Percentiles rank a stretch among this genome's conserved stretches.
Conservation (phyloP, 2,329 filamentous ascomycete species). For the Exophiala spinifera region DNA sequence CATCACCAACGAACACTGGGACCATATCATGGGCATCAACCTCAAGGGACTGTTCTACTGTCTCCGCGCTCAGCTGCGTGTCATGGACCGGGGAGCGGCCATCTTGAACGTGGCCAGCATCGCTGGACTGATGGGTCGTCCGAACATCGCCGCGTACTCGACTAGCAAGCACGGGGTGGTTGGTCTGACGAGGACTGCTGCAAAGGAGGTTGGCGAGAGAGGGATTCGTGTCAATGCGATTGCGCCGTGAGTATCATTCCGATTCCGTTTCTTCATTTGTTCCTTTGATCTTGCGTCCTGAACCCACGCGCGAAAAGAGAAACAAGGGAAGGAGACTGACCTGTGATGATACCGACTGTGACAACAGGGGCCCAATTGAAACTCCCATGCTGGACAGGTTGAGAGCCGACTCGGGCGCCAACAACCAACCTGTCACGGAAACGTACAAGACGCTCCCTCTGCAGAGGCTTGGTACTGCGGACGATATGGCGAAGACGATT, state of each 20-base stretch:
- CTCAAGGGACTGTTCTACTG: conserved; percentile 42
- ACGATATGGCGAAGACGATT: conserved; percentile 44
- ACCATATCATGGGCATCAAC: conserved; percentile 42
- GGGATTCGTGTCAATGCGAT: conserved; percentile 40
- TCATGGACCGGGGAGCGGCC: conserved; percentile 37
- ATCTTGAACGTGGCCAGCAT: conserved; percentile 46
- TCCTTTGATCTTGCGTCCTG: no score
- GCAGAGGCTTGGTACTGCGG: conserved; percentile 53
- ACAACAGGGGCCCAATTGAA: conserved; percentile 17
- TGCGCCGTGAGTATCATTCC: conserved; percentile 30
- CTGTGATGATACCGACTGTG: no score
- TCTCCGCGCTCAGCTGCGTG: conserved; percentile 41
- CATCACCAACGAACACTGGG: conserved; percentile 43
- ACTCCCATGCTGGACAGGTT: conserved; percentile 20
- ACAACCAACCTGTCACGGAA: conserved; percentile 11
- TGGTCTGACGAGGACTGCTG: conserved; percentile 42
- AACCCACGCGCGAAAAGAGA: not conserved
- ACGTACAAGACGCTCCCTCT: conserved; percentile 21
- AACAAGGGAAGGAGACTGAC: not conserved
- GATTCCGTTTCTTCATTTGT: no score
- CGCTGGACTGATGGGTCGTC: conserved; percentile 36
- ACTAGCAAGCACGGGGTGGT: conserved; percentile 45
- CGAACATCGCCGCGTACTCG: conserved; percentile 43
- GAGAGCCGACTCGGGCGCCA: not conserved
- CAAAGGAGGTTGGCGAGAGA: conserved; percentile 34